phyloP scores from a whole-genome alignment of 495 filamentous ascomycete genomes.

The Aspergillus homomorphus region DNA sequence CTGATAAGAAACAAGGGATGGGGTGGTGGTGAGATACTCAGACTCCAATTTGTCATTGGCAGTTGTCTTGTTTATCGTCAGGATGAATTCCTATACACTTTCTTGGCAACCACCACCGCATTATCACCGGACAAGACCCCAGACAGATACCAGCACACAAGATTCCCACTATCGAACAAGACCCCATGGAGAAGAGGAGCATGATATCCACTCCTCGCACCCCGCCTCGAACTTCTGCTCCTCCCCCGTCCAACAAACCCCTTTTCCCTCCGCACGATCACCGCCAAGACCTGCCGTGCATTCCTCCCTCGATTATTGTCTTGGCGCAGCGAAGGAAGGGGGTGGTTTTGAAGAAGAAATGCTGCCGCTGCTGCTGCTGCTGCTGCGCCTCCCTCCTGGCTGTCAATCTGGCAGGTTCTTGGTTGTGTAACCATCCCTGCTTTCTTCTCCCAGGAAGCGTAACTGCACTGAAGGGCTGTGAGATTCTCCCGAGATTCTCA shows the following conservation, averaged over 20 bases:
- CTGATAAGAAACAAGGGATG: background rate
- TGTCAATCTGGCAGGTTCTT: background rate
- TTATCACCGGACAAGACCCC: background rate
- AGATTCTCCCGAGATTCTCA: background rate
- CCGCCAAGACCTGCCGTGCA: slow-evolving; percentile 37
- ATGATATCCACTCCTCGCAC: background rate
- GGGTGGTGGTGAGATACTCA: too few relatives aligned
- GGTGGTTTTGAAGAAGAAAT: background rate
- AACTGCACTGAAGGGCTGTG: background rate
- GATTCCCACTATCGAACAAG: background rate
- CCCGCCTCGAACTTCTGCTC: background rate
- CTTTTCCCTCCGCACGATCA: background rate
- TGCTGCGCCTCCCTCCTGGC: background rate
- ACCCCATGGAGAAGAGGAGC: background rate
- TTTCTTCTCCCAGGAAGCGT: background rate
- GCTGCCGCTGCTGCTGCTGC: too few relatives aligned
- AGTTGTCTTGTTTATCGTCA: background rate
- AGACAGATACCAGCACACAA: background rate
- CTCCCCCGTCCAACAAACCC: slow-evolving; percentile 3
- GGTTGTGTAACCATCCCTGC: background rate
- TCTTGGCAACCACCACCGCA: background rate
- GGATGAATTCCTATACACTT: background rate
- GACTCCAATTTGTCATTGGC: background rate
- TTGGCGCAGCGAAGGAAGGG: background rate
- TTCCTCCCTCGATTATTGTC: slow-evolving; percentile 20